phyloP scores from a whole-genome alignment of 2,329 filamentous ascomycete genomes.

The Aspergillus sp. region DNA sequence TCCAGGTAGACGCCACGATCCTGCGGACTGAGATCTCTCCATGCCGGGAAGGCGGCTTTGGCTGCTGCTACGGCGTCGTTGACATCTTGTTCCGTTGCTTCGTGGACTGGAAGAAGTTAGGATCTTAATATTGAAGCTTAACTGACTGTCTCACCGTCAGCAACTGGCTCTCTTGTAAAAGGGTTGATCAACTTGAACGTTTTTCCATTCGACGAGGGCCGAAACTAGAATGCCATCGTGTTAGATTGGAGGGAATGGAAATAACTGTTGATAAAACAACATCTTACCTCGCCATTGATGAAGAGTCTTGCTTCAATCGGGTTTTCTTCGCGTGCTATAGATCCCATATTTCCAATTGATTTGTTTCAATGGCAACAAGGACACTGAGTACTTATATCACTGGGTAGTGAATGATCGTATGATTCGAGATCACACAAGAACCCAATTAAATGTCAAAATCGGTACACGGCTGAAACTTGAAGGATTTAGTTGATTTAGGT shows the following conservation, averaged over 20 bases:
- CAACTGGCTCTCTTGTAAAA: constrained; percentile 14
- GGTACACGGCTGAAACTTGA: too few relatives aligned
- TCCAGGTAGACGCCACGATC: constrained; percentile 22
- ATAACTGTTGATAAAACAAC: neutral
- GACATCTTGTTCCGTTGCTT: constrained; percentile 22
- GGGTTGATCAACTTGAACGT: constrained; percentile 18
- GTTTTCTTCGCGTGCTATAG: too few relatives aligned
- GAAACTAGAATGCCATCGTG: constrained; percentile 3
- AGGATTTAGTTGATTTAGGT: too few relatives aligned
- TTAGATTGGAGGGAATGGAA: too few relatives aligned
- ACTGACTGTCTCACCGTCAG: constrained; percentile 1
- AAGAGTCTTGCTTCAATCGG: constrained; percentile 6
- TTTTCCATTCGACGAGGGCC: constrained; percentile 17
- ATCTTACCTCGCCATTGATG: constrained; percentile 20
- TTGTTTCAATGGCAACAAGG: too few relatives aligned
- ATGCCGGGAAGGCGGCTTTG: constrained; percentile 28
- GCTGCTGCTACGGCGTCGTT: constrained; percentile 28
- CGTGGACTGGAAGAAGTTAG: constrained; percentile 2
- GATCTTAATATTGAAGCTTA: too few relatives aligned
- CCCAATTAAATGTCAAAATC: too few relatives aligned
- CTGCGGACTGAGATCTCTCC: constrained; percentile 15
- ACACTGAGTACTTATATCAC: too few relatives aligned
- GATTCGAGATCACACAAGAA: too few relatives aligned
- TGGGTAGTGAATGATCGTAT: too few relatives aligned
- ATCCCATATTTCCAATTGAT: too few relatives aligned